Evolutionary conservation across 1,284 basidiomycete species (phyloP).

Genomic region (Waitea zeae): DNA sequence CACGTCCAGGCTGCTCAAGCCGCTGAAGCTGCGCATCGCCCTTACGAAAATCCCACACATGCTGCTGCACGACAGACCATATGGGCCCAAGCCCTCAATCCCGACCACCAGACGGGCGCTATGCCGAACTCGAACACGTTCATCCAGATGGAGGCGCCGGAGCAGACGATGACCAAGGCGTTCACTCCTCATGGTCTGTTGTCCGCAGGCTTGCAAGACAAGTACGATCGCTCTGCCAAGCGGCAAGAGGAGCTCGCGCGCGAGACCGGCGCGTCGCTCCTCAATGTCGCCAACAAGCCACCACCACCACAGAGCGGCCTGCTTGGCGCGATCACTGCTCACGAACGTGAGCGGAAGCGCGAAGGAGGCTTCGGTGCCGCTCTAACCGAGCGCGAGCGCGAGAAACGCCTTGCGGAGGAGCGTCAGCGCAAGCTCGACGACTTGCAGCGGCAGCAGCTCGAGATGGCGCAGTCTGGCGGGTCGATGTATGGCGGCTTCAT

Average conservation of each 20-base stretch:
- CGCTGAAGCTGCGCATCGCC: slow-evolving; percentile 14
- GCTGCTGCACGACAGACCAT: slow-evolving; percentile 46
- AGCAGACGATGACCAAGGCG: slow-evolving; percentile 74
- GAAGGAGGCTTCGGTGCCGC: slow-evolving; percentile 91
- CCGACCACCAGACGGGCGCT: slow-evolving; percentile 29
- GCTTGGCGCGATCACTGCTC: slow-evolving; percentile 88
- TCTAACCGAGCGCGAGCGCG: slow-evolving; percentile 87
- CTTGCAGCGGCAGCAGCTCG: slow-evolving; percentile 74
- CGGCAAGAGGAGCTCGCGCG: slow-evolving; percentile 86
- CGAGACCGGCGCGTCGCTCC: slow-evolving; percentile 75
- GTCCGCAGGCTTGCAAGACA: slow-evolving; percentile 89
- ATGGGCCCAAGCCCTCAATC: slow-evolving; percentile 78
- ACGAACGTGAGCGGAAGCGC: slow-evolving; percentile 86
- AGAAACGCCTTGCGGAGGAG: slow-evolving; percentile 80
- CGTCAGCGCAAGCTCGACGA: slow-evolving; percentile 86
- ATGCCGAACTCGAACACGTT: slow-evolving; percentile 36
- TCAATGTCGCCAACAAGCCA: slow-evolving; percentile 89
- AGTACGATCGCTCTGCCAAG: slow-evolving; percentile 89
- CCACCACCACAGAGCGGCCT: slow-evolving; percentile 92
- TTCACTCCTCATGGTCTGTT: slow-evolving; percentile 90
- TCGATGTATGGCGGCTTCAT: slow-evolving; percentile 44
- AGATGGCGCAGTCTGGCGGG: slow-evolving; percentile 65
- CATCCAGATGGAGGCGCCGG: slow-evolving; percentile 62
- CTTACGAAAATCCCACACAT: slow-evolving; percentile 17
- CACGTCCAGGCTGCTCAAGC: too few relatives aligned